A percentile compares a stretch with the other conserved stretches of the same genome.
phyloP scores from a whole-genome alignment of 2,329 filamentous ascomycete species.

The Ophiocordyceps unilateralis region DNA sequence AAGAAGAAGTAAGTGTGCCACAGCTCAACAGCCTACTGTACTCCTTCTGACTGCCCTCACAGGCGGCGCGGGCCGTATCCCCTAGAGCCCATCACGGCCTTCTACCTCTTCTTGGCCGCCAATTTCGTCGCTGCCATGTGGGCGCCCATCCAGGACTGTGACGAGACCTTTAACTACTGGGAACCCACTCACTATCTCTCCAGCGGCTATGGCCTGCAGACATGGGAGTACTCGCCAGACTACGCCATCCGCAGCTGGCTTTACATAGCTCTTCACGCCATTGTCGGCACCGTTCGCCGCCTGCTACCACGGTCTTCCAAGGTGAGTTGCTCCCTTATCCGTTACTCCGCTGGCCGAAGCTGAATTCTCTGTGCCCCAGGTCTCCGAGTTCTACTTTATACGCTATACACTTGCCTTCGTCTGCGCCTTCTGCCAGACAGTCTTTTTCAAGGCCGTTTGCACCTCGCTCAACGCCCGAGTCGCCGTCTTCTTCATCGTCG shows the following conservation, averaged over 20 bases:
- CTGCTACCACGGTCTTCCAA: conserved; percentile 45
- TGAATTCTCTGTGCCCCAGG: conserved; percentile 12
- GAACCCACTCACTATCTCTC: conserved; percentile 89
- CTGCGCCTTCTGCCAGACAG: conserved; percentile 69
- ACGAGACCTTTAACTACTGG: conserved; percentile 99
- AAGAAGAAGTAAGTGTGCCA: conserved; percentile 21
- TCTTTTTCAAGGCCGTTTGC: conserved; percentile 64
- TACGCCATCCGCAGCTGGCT: conserved; percentile 93
- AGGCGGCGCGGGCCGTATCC: conserved; percentile 38
- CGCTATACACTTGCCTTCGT: conserved; percentile 56
- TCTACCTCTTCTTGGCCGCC: conserved; percentile 62
- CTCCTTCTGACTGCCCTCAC: not conserved
- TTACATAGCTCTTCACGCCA: conserved; percentile 67
- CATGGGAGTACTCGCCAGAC: conserved; percentile 95
- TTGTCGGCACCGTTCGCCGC: conserved; percentile 48
- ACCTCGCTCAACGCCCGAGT: conserved; percentile 65
- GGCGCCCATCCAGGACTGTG: conserved; percentile 91
- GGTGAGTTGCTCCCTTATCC: conserved; percentile 13
- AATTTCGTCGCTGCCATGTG: conserved; percentile 63
- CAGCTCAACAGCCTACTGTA: not conserved
- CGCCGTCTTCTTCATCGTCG: conserved; percentile 67
- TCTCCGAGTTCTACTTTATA: conserved; percentile 74
- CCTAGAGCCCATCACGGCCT: conserved; percentile 56
- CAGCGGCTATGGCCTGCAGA: conserved; percentile 86
- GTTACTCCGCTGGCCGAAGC: not conserved